phyloP scores from a whole-genome alignment of 2,329 filamentous ascomycete species.

The Scortechinia acanthostroma region DNA sequence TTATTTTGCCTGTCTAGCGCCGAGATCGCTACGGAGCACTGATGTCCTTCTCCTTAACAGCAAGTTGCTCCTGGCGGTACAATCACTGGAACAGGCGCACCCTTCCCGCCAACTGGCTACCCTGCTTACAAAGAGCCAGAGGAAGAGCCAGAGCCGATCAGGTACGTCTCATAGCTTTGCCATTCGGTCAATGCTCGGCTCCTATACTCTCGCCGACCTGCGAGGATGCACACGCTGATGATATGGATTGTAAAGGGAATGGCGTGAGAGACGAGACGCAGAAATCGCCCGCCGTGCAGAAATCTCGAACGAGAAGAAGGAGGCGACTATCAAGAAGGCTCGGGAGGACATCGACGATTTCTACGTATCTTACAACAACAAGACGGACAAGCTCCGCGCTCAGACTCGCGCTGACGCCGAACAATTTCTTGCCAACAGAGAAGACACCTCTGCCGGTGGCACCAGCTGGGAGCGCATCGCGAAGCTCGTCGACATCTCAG shows the following conservation, averaged over 20 bases:
- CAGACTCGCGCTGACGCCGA: constrained; percentile 59
- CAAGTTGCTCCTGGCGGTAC: constrained; percentile 60
- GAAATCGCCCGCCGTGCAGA: constrained; percentile 56
- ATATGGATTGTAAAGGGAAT: constrained; percentile 41
- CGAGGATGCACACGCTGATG: too few species aligned
- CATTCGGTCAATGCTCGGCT: not conserved
- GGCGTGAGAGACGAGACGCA: constrained; percentile 58
- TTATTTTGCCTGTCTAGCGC: not conserved
- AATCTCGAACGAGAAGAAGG: constrained; percentile 53
- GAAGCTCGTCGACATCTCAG: constrained; percentile 62
- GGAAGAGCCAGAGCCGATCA: constrained; percentile 52
- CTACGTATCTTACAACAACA: constrained; percentile 68
- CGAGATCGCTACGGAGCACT: not conserved
- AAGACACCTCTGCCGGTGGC: constrained; percentile 61
- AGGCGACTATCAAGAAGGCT: constrained; percentile 53
- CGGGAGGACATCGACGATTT: constrained; percentile 64
- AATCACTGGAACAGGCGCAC: constrained; percentile 44
- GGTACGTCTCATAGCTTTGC: constrained; percentile 12
- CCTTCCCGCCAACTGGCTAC: constrained; percentile 4
- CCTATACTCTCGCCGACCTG: not conserved
- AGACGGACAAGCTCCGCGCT: constrained; percentile 58
- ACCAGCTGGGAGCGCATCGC: constrained; percentile 68
- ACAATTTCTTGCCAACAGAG: constrained; percentile 56
- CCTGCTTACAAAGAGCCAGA: constrained; percentile 20
- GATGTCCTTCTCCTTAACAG: constrained; percentile 20